Base-by-base conservation (phyloP, 805 yeast species). In the Grigorovia humatica region DNA sequence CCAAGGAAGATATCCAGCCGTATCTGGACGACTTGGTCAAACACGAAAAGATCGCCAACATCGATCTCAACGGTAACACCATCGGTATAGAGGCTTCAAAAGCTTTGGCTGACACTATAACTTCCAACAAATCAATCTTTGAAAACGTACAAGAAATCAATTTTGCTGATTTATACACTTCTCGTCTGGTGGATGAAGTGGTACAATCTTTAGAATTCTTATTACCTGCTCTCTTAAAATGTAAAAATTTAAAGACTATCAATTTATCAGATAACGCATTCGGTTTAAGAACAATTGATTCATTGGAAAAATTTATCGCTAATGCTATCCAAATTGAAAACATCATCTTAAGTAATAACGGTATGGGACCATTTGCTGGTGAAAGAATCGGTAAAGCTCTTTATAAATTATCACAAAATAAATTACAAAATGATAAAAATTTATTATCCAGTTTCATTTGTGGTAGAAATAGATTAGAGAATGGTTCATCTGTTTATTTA, bases 321-420 rank as follows among this genome's bases (percentile, higher is more conserved):
- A 75, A 83, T 59, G 95, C 91, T 40, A 77, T 80, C 17, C 81
- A 95, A 27, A 71, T 93, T 51, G 85, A 87, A 69, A 96, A 93
- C 66, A 77, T 93, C 67, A 82, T 88, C 58, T 74, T 93, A 55
- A 84, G 96, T 47, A 93, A 93, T 71, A 93, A 93, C 68, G 99
- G 99, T 51, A 84, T 93, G 81, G 99, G 99, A 40, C 99, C 99
- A 27, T 85, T 85, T 66, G 96, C 98, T 0, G 99, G 99, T 61
- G 84, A 91, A 52, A 80, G 96, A 66, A 86, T 93, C 55, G 99
- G 97, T 54, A 81, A 81, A 60, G 87, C 96, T 4, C 77, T 93
- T 47, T 87, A 74, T 70, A 76, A 78, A 59, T 76, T 91, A 57
- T 81, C 93, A 19, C 68, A 67, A 49, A 83, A 82, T 52, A 89